A percentile compares a stretch with the other conserved stretches of the same genome.
Evolutionary conservation across 176 grass and related monocot genomes (phyloP).

Genomic region (Alopecurus myosuroides): DNA sequence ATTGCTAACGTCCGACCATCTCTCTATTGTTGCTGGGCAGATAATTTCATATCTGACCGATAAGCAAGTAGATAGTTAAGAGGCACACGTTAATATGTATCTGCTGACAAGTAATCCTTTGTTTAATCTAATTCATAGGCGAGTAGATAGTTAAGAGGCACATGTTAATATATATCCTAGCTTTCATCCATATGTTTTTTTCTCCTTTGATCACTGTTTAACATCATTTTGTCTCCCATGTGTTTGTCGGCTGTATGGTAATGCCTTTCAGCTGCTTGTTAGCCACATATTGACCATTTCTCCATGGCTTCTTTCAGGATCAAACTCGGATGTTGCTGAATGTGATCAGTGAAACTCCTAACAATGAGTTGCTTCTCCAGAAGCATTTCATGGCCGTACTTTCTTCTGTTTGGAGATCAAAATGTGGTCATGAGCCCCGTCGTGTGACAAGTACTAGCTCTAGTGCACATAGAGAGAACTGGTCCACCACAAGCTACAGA

Average conservation of each 20-base stretch:
- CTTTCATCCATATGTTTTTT: neutral
- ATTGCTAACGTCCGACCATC: neutral
- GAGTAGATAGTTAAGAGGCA: neutral
- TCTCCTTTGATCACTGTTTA: neutral
- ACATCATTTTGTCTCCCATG: neutral
- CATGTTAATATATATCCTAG: neutral
- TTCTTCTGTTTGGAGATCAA: constrained; percentile 96
- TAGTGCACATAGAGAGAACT: constrained; percentile 25
- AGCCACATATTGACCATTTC: constrained; percentile 21
- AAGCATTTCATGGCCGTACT: constrained; percentile 90
- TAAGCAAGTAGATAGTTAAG: too few species aligned
- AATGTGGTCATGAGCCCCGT: constrained; percentile 25
- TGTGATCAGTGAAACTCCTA: constrained; percentile 73
- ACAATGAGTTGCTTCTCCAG: constrained; percentile 89
- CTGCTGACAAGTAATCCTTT: neutral
- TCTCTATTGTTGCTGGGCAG: neutral
- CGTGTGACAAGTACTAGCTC: constrained; percentile 28
- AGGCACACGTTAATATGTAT: too few species aligned
- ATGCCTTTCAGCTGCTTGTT: neutral
- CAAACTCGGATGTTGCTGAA: constrained; percentile 82
- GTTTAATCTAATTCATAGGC: neutral
- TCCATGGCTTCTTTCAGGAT: constrained; percentile 51
- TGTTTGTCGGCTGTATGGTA: neutral
- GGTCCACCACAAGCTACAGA: constrained; percentile 42
- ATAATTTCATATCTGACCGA: neutral